Percentiles rank a stretch among this genome's conserved stretches.
phyloP scores from a whole-genome alignment of 495 filamentous ascomycete genomes.

The Saxispiralis lemnorum region DNA sequence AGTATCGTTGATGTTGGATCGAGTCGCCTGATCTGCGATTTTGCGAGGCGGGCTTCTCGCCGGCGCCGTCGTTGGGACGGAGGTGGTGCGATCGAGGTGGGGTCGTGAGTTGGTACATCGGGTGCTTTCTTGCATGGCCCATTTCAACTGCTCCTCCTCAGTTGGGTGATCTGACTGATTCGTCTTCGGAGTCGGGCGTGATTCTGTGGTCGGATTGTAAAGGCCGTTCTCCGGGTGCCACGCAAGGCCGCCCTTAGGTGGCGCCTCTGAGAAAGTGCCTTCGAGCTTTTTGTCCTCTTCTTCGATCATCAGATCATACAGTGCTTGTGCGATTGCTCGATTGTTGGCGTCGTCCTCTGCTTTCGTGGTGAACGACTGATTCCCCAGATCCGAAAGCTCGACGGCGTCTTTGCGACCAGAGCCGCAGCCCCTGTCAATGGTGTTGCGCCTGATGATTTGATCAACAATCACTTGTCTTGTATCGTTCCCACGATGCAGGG shows the following conservation, averaged over 20 bases:
- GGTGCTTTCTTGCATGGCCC: conserved; percentile 10
- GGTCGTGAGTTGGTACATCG: not conserved
- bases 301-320: conserved; percentile 72
- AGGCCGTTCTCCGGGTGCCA: conserved; percentile 32
- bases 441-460: conserved; percentile 51
- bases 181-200: not conserved
- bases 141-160: conserved; percentile 14
- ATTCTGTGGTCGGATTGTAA: conserved; percentile 7
- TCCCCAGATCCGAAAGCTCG: conserved; percentile 43
- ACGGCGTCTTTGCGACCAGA: conserved; percentile 48
- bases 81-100: not conserved
- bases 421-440: conserved; percentile 52
- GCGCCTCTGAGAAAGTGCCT: conserved; percentile 25
- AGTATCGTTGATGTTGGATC: not conserved
- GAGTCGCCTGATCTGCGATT: too few species aligned
- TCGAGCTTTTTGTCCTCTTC: conserved; percentile 64
- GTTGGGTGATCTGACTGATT: not conserved
- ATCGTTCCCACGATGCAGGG: conserved; percentile 41
- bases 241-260: conserved; percentile 18
- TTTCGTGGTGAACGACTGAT: conserved; percentile 62
- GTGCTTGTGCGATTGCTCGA: conserved; percentile 67
- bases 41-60: too few species aligned
- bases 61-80: too few species aligned
- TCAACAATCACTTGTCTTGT: conserved; percentile 59
- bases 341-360: conserved; percentile 84